phyloP scores from a whole-genome alignment of 768 basidiomycete species.

The Suillus discolor region DNA sequence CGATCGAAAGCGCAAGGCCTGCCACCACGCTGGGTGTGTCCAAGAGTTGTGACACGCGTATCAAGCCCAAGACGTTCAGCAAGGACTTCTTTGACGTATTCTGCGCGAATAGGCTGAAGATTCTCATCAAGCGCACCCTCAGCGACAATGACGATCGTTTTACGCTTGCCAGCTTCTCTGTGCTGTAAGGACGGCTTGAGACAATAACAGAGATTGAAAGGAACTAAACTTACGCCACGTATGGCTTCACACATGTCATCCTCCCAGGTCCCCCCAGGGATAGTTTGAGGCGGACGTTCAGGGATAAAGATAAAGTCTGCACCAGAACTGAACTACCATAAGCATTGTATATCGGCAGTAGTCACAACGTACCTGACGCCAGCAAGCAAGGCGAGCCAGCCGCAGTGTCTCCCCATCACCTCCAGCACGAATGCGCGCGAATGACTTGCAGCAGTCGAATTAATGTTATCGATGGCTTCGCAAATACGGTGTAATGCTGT shows the following conservation, averaged over 20 bases:
- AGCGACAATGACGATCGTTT: conserved; percentile 97
- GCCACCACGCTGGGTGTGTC: conserved; percentile 96
- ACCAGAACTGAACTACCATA: conserved; percentile 57
- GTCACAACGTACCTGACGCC: conserved; percentile 71
- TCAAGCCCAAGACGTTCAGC: conserved; percentile 87
- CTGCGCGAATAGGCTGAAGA: conserved; percentile 90
- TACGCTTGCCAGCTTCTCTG: conserved; percentile 89
- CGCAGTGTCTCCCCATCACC: conserved; percentile 99
- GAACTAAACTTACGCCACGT: conserved; percentile 55
- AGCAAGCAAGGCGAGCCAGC: conserved; percentile 96
- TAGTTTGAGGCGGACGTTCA: conserved; percentile 77
- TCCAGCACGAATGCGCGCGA: conserved; percentile 97
- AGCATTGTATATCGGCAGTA: conserved; percentile 3
- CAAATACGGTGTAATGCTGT: conserved; percentile 97
- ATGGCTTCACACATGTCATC: conserved; percentile 88
- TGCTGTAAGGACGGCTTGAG: conserved; percentile 54
- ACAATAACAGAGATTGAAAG: neutral
- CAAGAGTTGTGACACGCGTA: conserved; percentile 94
- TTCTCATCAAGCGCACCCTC: conserved; percentile 91
- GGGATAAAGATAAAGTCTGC: conserved; percentile 99
- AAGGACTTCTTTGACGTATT: conserved; percentile 89
- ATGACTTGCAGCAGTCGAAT: conserved; percentile 94
- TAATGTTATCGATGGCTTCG: conserved; percentile 97
- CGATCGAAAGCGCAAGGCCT: conserved; percentile 92
- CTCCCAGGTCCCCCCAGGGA: conserved; percentile 69